Evolutionary conservation across 1,139 yeast species (phyloP).

Genomic region (Blastobotrys buckinghamii): DNA sequence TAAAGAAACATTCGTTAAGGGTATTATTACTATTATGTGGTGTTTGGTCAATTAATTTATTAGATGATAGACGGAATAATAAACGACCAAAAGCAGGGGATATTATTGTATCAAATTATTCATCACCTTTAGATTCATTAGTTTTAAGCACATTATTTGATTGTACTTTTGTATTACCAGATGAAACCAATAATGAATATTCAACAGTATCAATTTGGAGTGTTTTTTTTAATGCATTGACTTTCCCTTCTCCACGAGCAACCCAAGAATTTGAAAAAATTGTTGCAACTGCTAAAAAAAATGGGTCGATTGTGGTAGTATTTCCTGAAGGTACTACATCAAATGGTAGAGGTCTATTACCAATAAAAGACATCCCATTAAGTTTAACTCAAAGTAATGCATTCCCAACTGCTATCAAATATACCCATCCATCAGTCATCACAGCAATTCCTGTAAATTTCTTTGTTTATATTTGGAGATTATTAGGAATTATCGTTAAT

Average conservation of each 20-base stretch:
- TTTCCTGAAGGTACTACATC: slow-evolving; percentile 39
- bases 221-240: slow-evolving; percentile 12
- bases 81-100: slow-evolving; percentile 30
- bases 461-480: slow-evolving; percentile 11
- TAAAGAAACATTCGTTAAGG: slow-evolving; percentile 6
- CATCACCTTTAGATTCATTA: slow-evolving; percentile 37
- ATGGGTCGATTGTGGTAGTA: slow-evolving; percentile 28
- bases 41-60: background rate
- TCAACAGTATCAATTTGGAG: slow-evolving; percentile 7
- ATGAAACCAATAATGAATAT: slow-evolving; percentile 9
- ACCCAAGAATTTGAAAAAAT: slow-evolving; percentile 14
- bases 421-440: slow-evolving; percentile 28
- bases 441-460: slow-evolving; percentile 25
- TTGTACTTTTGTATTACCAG: slow-evolving; percentile 30
- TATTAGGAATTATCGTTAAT: slow-evolving; percentile 17
- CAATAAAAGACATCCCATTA: slow-evolving; percentile 21
- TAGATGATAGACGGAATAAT: slow-evolving; percentile 5
- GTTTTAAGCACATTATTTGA: slow-evolving; percentile 28
- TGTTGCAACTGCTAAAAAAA: slow-evolving; percentile 20
- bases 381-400: slow-evolving; percentile 15
- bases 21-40: slow-evolving; percentile 5
- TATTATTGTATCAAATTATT: slow-evolving; percentile 33
- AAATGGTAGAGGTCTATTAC: slow-evolving; percentile 37
- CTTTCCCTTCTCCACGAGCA: slow-evolving; percentile 5
- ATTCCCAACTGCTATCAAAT: slow-evolving; percentile 30